These are phyloP conservation scores for Conticribra weissflogii DNA, from an alignment of 108 stramenopile genomes.

Conservation along the genomic window DNA sequence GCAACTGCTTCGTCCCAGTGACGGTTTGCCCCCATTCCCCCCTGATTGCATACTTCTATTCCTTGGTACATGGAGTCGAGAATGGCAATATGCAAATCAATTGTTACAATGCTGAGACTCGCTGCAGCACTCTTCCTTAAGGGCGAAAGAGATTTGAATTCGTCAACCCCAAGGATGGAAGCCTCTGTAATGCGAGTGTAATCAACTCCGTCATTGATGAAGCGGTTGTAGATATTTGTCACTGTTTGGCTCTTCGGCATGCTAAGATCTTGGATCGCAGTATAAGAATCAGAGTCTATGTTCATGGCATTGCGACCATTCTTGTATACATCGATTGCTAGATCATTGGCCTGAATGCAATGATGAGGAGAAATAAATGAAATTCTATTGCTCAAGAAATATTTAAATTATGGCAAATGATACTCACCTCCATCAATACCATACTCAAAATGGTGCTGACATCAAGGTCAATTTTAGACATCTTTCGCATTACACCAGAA, in stretches of 20 bases:
- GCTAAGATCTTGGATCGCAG: slow-evolving; percentile 48
- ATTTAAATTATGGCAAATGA: too few species aligned
- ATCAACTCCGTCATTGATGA: slow-evolving; percentile 26
- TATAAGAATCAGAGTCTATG: slow-evolving; percentile 1
- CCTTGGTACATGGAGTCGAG: slow-evolving; percentile 46
- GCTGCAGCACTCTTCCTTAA: slow-evolving; percentile 51
- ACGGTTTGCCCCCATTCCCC: slow-evolving; percentile 10
- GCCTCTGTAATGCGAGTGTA: slow-evolving; percentile 40
- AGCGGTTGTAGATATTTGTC: slow-evolving; percentile 25
- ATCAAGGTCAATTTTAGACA: slow-evolving; percentile 44
- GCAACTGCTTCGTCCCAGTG: slow-evolving; percentile 73
- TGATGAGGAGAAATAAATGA: neutral
- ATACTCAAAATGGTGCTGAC: slow-evolving; percentile 41
- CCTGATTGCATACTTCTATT: slow-evolving; percentile 20
- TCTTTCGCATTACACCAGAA: neutral
- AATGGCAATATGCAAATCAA: slow-evolving; percentile 57
- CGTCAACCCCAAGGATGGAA: slow-evolving; percentile 33
- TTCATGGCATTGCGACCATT: slow-evolving; percentile 62
- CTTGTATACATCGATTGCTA: slow-evolving; percentile 61
- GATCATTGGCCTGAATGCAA: slow-evolving; percentile 31
- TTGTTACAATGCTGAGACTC: slow-evolving; percentile 54
- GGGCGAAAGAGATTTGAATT: slow-evolving; percentile 35
- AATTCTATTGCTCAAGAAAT: too few species aligned
- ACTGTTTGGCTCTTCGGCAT: slow-evolving; percentile 8
- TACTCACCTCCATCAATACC: slow-evolving; percentile 46